Evolutionary conservation across 2,329 filamentous ascomycete genomes (phyloP).

Genomic region (Geosmithia morbida): DNA sequence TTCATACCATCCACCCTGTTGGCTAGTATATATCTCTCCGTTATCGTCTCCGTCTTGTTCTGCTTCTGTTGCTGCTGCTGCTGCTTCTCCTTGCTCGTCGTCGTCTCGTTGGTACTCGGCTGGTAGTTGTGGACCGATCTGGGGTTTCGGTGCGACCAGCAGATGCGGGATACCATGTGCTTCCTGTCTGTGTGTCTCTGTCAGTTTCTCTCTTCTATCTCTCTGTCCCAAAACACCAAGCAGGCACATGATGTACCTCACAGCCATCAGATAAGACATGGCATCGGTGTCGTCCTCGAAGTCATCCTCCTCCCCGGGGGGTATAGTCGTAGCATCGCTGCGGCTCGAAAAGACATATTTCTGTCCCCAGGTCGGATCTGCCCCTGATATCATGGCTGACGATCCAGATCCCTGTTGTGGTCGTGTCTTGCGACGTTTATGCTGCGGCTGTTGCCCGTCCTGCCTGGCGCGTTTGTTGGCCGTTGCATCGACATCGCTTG

Average conservation of each 20-base stretch:
- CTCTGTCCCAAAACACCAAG: slow-evolving; percentile 5
- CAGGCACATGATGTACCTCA: slow-evolving; percentile 40
- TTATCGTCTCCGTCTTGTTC: slow-evolving; percentile 14
- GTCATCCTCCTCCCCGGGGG: slow-evolving; percentile 42
- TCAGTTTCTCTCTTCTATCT: neutral
- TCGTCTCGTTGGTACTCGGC: slow-evolving; percentile 17
- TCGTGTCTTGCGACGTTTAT: slow-evolving; percentile 8
- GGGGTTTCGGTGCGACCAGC: slow-evolving; percentile 45
- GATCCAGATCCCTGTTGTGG: slow-evolving; percentile 6
- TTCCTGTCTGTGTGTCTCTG: slow-evolving; percentile 43
- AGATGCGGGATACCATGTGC: slow-evolving; percentile 60
- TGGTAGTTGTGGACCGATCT: slow-evolving; percentile 35
- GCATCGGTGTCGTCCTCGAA: slow-evolving; percentile 56
- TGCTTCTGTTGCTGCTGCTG: too few species aligned
- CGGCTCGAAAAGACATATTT: slow-evolving; percentile 56
- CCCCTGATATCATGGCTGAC: slow-evolving; percentile 14
- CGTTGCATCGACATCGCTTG: slow-evolving; percentile 7
- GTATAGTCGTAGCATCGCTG: slow-evolving; percentile 29
- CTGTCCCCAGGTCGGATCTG: slow-evolving; percentile 56
- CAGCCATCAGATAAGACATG: slow-evolving; percentile 54
- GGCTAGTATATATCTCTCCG: slow-evolving; percentile 17
- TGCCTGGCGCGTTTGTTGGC: slow-evolving; percentile 10
- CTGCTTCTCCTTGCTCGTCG: slow-evolving; percentile 14
- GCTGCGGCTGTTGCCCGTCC: slow-evolving; percentile 6
- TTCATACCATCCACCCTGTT: slow-evolving; percentile 50